A percentile compares a stretch with the other conserved stretches of the same genome.
Evolutionary conservation across 1,284 basidiomycete genomes (phyloP).

Genomic region (Taiwanofungus camphoratus): DNA sequence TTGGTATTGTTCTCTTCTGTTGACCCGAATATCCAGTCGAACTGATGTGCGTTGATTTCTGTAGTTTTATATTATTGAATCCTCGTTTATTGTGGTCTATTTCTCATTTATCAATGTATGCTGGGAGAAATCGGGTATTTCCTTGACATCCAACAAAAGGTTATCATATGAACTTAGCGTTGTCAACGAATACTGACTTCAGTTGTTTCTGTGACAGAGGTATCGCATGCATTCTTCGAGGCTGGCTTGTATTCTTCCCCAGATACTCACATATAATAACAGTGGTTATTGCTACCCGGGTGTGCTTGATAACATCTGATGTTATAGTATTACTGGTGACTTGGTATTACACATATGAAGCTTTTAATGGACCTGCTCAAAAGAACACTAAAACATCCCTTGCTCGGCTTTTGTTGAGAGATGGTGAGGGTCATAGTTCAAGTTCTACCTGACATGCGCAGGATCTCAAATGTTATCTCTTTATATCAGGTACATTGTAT

Average conservation of each 20-base stretch:
- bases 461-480: not conserved
- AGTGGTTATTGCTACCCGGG: slow-evolving; percentile 2
- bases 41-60: too few species aligned
- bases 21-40: not conserved
- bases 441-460: too few species aligned
- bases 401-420: not conserved
- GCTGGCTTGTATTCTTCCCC: too few species aligned
- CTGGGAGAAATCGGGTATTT: not conserved
- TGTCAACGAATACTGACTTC: too few species aligned
- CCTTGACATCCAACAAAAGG: too few species aligned
- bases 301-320: not conserved
- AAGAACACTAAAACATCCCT: not conserved
- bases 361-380: slow-evolving; percentile 8
- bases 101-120: not conserved
- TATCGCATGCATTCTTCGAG: too few species aligned
- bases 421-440: not conserved
- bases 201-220: too few species aligned
- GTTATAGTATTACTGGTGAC: not conserved
- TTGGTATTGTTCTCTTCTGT: not conserved
- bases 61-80: not conserved
- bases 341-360: slow-evolving; percentile 12
- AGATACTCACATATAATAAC: not conserved
- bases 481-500: not conserved
- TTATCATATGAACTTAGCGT: too few species aligned
- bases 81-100: too few species aligned